Evolutionary conservation across 2,329 filamentous ascomycete genomes (phyloP).

Genomic region (Apiospora rasikravindrae): DNA sequence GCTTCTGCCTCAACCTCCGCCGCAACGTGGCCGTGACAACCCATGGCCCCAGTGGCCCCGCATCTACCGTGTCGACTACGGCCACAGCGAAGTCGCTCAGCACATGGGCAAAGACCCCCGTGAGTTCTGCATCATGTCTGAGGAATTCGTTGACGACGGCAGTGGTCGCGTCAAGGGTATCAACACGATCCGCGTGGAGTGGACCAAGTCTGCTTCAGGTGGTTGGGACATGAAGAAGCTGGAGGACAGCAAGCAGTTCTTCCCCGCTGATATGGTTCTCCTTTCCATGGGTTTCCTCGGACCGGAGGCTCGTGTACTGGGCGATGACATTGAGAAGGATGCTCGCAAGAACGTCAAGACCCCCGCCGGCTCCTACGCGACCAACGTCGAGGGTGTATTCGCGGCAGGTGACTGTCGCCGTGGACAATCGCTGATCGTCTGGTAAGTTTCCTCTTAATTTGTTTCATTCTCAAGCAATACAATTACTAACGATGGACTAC

Average conservation of each 20-base stretch:
- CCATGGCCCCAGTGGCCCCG: conserved; percentile 99
- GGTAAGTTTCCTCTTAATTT: conserved; percentile 59
- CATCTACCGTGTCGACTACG: conserved; percentile 98
- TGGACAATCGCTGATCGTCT: conserved; percentile 94
- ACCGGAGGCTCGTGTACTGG: conserved; percentile 86
- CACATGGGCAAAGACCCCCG: conserved; percentile 96
- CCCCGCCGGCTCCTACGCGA: conserved; percentile 82
- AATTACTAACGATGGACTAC: conserved; percentile 40
- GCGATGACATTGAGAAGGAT: conserved; percentile 89
- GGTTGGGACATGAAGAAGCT: conserved; percentile 99
- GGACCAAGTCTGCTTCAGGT: conserved; percentile 86
- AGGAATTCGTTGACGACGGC: conserved; percentile 92
- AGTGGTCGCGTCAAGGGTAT: conserved; percentile 90
- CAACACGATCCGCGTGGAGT: conserved; percentile 93
- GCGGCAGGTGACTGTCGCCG: conserved; percentile 94
- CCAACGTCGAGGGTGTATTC: conserved; percentile 87
- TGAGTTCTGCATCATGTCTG: conserved; percentile 98
- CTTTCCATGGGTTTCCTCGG: conserved; percentile 98
- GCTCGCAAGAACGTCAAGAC: conserved; percentile 97
- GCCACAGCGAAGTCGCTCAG: conserved; percentile 92
- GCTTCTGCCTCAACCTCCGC: conserved; percentile 87
- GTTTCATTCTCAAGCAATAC: neutral
- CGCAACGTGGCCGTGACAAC: conserved; percentile 90
- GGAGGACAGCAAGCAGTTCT: conserved; percentile 91
- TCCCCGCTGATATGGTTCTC: conserved; percentile 92